These are phyloP conservation scores for Fusarium odoratissimum DNA, from an alignment of 2,329 filamentous ascomycete genomes.

Conservation along the genomic window DNA sequence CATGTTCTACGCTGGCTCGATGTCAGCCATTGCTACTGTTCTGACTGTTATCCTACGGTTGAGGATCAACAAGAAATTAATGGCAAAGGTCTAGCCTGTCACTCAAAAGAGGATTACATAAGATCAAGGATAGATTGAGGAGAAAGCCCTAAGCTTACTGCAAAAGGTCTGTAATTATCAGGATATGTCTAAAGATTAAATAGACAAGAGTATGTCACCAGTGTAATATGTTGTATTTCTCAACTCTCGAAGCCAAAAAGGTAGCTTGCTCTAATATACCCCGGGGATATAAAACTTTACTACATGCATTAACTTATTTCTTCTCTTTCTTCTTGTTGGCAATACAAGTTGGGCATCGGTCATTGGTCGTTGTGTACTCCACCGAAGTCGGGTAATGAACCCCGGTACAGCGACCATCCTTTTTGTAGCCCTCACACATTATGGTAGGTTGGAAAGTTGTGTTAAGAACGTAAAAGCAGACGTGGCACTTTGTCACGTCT, in stretches of 20 bases:
- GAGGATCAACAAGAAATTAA: constrained; percentile 17
- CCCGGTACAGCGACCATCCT: background rate
- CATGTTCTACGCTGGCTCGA: constrained; percentile 68
- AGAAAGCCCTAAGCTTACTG: background rate
- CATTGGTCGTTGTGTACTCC: background rate
- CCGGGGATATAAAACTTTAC: background rate
- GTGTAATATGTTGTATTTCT: too few species aligned
- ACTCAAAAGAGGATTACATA: fast-evolving
- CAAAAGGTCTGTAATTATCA: background rate
- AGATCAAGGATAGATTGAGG: background rate
- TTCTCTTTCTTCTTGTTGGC: background rate
- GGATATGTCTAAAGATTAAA: too few species aligned
- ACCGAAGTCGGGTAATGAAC: background rate
- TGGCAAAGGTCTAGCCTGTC: background rate
- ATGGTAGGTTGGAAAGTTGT: background rate
- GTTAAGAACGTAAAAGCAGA: background rate
- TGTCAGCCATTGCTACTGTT: constrained; percentile 20
- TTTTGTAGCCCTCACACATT: background rate
- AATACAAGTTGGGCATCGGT: background rate
- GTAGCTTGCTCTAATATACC: background rate
- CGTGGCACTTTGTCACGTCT: background rate
- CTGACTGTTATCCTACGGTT: constrained; percentile 6
- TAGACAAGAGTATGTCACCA: too few species aligned
- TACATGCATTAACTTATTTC: background rate
- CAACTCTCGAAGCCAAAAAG: fast-evolving